Conservation (phyloP, 1,284 basidiomycete genomes). For the Meira miltonrushii region DNA sequence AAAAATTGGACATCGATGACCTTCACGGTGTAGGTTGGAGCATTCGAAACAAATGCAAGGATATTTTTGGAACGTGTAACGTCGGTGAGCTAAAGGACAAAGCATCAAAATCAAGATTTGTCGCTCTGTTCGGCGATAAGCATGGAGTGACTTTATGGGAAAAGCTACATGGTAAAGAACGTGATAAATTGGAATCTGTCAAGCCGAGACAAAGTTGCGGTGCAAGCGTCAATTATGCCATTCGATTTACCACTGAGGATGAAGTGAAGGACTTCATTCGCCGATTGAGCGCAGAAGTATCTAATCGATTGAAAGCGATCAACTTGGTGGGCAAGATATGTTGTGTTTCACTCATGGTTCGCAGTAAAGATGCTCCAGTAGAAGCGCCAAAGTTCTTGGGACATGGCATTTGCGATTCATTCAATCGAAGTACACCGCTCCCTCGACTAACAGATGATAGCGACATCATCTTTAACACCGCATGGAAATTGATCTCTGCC, state of each 20-base stretch:
- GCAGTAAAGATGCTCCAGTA: constrained; percentile 76
- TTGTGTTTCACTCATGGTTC: constrained; percentile 74
- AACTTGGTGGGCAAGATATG: constrained; percentile 69
- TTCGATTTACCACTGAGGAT: constrained; percentile 76
- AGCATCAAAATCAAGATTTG: constrained; percentile 15
- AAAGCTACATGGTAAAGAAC: constrained; percentile 75
- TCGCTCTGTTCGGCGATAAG: constrained; percentile 69
- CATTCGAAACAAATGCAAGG: constrained; percentile 53
- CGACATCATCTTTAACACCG: constrained; percentile 68
- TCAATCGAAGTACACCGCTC: constrained; percentile 68
- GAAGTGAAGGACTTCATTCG: constrained; percentile 62
- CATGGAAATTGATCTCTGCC: constrained; percentile 68
- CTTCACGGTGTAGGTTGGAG: constrained; percentile 78
- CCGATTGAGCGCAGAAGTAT: constrained; percentile 35
- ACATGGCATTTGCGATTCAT: constrained; percentile 78
- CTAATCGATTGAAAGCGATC: constrained; percentile 57
- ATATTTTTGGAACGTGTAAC: constrained; percentile 68
- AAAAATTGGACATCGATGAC: constrained; percentile 74
- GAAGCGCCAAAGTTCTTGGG: constrained; percentile 97
- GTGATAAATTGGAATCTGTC: constrained; percentile 65
- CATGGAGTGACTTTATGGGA: constrained; percentile 80
- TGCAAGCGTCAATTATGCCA: constrained; percentile 64
- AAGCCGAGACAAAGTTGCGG: constrained; percentile 37
- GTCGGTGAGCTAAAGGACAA: constrained; percentile 60
- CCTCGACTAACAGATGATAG: constrained; percentile 63